A percentile compares a stretch with the other conserved stretches of the same genome.
These are phyloP conservation scores for Volvariella volvacea DNA, from an alignment of 1,284 basidiomycete species.

Conservation along the genomic window DNA sequence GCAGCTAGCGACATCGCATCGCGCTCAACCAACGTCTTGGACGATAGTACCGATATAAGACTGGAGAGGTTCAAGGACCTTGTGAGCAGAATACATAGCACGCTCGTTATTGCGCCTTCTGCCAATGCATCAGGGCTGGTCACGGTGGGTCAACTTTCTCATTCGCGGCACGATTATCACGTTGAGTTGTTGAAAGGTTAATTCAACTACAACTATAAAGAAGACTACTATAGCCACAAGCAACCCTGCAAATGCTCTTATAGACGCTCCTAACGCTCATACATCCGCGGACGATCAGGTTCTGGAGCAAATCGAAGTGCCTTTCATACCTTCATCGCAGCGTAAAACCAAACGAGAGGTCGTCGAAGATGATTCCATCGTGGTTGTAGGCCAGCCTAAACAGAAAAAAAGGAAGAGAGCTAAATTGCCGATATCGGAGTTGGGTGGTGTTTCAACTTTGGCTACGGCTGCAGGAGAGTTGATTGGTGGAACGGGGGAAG, in stretches of 20 bases:
- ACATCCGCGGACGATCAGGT: slow-evolving; percentile 7
- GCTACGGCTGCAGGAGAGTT: slow-evolving; percentile 10
- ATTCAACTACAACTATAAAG: neutral
- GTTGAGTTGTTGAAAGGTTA: slow-evolving; percentile 1
- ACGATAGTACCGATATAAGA: no score
- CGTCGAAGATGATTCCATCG: slow-evolving; percentile 52
- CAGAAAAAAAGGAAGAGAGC: slow-evolving; percentile 57
- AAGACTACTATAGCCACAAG: no score
- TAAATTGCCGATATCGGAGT: slow-evolving; percentile 15
- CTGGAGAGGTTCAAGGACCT: slow-evolving; percentile 36
- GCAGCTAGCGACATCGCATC: no score
- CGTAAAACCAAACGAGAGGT: slow-evolving; percentile 26
- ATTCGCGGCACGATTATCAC: no score
- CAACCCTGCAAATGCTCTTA: no score
- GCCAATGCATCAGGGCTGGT: slow-evolving; percentile 27
- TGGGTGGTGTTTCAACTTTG: neutral
- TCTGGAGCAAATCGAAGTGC: slow-evolving; percentile 49
- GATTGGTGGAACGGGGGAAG: slow-evolving; percentile 9
- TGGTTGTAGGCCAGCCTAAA: slow-evolving; percentile 60
- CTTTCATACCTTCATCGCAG: slow-evolving; percentile 60
- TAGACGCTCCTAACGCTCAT: no score
- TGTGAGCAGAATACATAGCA: slow-evolving; percentile 46
- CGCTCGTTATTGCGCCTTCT: slow-evolving; percentile 48
- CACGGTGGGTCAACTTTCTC: no score
- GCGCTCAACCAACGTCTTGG: no score